Conservation (phyloP, 2,329 filamentous ascomycete genomes). For the Phoma herbarum region DNA sequence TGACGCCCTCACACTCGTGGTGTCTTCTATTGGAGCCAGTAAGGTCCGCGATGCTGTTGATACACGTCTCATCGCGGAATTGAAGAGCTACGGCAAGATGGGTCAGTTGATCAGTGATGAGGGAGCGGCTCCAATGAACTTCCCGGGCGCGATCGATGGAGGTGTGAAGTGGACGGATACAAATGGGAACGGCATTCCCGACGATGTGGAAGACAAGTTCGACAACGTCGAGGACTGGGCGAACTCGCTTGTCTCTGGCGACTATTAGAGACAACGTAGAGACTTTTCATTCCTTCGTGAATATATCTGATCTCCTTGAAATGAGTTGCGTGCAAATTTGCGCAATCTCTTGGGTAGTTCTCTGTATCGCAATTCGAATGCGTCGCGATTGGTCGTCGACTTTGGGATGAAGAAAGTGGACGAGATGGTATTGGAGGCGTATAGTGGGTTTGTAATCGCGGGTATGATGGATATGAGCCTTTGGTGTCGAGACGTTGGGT, state of each 20-base stretch:
- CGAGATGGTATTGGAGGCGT: too few species aligned
- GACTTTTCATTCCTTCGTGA: neutral
- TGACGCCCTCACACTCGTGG: conserved; percentile 55
- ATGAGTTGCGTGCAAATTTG: too few species aligned
- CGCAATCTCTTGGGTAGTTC: too few species aligned
- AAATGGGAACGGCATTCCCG: conserved; percentile 62
- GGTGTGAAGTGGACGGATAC: conserved; percentile 55
- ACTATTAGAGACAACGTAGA: conserved; percentile 22
- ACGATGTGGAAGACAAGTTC: conserved; percentile 58
- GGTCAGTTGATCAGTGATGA: conserved; percentile 60
- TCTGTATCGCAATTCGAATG: too few species aligned
- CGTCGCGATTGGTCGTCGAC: too few species aligned
- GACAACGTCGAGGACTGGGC: conserved; percentile 61
- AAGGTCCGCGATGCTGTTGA: conserved; percentile 58
- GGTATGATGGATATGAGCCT: too few species aligned
- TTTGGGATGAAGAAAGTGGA: too few species aligned
- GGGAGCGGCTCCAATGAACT: conserved; percentile 52
- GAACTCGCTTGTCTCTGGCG: conserved; percentile 56
- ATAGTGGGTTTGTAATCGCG: too few species aligned
- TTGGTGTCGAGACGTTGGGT: too few species aligned
- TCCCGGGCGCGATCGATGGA: conserved; percentile 51
- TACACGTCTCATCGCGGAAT: conserved; percentile 53
- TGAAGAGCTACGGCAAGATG: conserved; percentile 57
- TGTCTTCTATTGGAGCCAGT: conserved; percentile 55
- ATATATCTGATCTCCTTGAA: neutral